Evolutionary conservation across 1,284 basidiomycete species (phyloP).

Genomic region (Melanopsichium pennsylvanicum): DNA sequence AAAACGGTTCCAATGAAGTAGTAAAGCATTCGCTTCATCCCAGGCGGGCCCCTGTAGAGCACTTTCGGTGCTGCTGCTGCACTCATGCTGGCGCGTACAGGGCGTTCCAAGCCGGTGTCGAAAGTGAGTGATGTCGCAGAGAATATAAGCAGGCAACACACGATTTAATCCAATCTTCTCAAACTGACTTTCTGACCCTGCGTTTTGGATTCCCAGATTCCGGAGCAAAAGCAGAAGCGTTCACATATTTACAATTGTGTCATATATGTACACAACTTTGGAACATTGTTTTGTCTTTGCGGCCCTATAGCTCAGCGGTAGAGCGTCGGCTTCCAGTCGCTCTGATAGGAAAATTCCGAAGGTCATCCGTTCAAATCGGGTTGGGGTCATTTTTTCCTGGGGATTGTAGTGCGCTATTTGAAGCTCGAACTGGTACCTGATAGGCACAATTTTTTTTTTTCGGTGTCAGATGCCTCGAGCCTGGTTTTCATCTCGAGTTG

Average conservation of each 20-base stretch:
- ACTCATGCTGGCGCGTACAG: no score
- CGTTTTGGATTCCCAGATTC: not conserved
- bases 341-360: slow-evolving; percentile 31
- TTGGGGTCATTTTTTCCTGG: no score
- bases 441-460: no score
- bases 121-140: no score
- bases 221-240: no score
- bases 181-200: slow-evolving; percentile 10
- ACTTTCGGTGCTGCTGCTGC: slow-evolving; percentile 20
- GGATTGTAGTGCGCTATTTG: no score
- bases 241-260: no score
- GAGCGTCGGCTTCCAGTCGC: slow-evolving; percentile 41
- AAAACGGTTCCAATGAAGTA: slow-evolving; percentile 47
- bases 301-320: slow-evolving; percentile 34
- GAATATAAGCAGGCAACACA: no score
- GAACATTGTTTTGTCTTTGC: not conserved
- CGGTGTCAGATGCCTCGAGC: no score
- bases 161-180: slow-evolving; percentile 20
- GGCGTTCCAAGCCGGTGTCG: no score
- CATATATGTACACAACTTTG: not conserved
- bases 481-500: no score
- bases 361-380: slow-evolving; percentile 51
- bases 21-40: slow-evolving; percentile 43
- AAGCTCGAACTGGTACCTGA: no score
- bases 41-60: slow-evolving; percentile 45